A percentile compares a stretch with the other conserved stretches of the same genome.
phyloP scores from a whole-genome alignment of 345 rosid genomes.

The Corymbia maculata region DNA sequence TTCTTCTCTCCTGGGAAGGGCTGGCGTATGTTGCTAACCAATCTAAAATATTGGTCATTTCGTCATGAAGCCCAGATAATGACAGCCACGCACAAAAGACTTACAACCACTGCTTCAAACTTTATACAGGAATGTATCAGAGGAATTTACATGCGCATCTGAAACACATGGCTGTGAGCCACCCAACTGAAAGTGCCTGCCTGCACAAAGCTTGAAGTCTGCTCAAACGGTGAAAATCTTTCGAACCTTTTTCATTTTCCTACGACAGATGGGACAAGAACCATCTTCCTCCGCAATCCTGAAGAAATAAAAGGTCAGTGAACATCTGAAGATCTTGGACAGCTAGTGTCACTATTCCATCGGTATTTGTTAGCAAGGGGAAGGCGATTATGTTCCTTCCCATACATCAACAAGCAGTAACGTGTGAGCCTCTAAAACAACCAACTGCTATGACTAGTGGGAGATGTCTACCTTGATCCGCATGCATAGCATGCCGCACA shows the following conservation, averaged over 20 bases:
- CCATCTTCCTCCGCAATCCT: constrained; percentile 49
- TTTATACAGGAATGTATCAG: background rate
- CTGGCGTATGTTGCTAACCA: background rate
- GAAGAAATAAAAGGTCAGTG: background rate
- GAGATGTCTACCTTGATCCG: constrained; percentile 39
- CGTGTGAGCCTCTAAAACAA: background rate
- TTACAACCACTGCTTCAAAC: background rate
- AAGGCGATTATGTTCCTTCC: background rate
- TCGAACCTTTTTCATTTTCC: constrained; percentile 50
- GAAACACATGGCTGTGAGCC: background rate
- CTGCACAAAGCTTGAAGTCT: background rate
- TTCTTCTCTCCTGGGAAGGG: background rate
- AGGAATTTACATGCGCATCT: background rate
- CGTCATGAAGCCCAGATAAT: background rate
- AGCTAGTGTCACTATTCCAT: background rate
- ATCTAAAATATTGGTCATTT: background rate
- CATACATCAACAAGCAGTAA: background rate
- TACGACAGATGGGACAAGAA: constrained; percentile 42
- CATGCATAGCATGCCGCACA: constrained; percentile 48
- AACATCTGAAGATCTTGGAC: background rate
- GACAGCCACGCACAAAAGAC: background rate
- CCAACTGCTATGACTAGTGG: background rate
- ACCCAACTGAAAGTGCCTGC: background rate
- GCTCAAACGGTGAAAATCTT: constrained; percentile 44
- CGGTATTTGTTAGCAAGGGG: too few relatives aligned